phyloP scores from a whole-genome alignment of 305 asterid species.

The Fraxinus platypoda region DNA sequence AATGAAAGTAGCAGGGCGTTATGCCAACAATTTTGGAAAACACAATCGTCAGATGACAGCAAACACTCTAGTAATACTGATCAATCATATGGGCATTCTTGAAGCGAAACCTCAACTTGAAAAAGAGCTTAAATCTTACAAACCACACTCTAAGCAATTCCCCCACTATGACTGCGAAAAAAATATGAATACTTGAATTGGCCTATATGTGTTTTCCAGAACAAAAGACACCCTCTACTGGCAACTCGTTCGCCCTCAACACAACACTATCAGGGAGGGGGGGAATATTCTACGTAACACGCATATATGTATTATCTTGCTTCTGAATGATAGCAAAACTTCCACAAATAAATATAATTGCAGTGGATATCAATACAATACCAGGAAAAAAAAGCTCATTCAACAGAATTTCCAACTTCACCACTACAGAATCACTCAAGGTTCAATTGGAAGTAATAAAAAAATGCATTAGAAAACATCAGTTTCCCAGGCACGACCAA shows the following conservation, averaged over 20 bases:
- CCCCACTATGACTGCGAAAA: background rate
- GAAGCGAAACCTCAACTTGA: background rate
- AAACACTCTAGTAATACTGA: background rate
- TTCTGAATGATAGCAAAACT: background rate
- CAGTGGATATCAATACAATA: background rate
- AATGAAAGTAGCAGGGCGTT: background rate
- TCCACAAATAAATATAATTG: background rate
- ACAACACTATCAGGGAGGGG: background rate
- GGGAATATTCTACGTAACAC: background rate
- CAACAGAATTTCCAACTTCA: conserved; percentile 6
- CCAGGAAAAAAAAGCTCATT: too few relatives aligned
- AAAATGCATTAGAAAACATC: background rate
- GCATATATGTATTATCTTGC: background rate
- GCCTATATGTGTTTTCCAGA: background rate
- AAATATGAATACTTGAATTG: background rate
- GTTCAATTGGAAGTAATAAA: background rate
- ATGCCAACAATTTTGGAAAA: background rate
- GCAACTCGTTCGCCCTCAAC: background rate
- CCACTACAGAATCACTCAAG: background rate
- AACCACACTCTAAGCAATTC: background rate
- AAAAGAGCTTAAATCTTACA: background rate
- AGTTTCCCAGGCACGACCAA: background rate
- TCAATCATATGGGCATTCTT: background rate
- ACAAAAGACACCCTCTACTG: background rate
- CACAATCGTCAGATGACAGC: background rate